A percentile compares a stretch with the other conserved stretches of the same genome.
Conservation (phyloP, 805 yeast genomes). For the Wickerhamomyces ciferrii region DNA sequence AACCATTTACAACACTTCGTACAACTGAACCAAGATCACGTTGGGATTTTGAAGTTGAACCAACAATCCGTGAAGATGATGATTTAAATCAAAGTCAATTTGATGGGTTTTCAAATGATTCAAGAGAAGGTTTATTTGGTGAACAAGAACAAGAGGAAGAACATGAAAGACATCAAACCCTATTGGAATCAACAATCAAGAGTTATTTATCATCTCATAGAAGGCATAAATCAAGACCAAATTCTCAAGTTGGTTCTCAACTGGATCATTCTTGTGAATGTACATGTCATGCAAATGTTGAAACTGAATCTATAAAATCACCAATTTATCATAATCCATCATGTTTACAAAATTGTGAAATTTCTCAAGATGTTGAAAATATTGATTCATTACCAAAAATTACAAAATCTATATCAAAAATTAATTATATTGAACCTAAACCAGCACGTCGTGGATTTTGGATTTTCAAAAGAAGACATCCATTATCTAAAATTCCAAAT, state of each 20-base stretch:
- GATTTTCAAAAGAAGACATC: slow-evolving; percentile 5
- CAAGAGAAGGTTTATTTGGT: not conserved
- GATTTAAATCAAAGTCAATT: slow-evolving; percentile 2
- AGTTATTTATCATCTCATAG: not conserved
- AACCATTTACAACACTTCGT: slow-evolving; percentile 32
- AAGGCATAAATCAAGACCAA: not conserved
- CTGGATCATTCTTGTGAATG: not conserved
- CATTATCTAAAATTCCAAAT: not conserved
- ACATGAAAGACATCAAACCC: not conserved
- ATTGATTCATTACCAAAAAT: not conserved
- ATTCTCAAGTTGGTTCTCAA: not conserved
- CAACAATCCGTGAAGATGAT: slow-evolving; percentile 18
- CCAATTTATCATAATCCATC: not conserved
- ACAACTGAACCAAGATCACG: slow-evolving; percentile 16
- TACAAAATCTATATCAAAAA: not conserved
- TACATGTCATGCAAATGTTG: not conserved
- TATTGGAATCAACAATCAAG: not conserved
- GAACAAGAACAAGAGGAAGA: not conserved
- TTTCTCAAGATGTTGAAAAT: not conserved
- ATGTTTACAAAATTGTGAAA: not conserved
- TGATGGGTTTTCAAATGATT: slow-evolving; percentile 3
- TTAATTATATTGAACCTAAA: slow-evolving; percentile 8
- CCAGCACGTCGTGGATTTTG: slow-evolving; percentile 6
- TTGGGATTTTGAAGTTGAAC: not conserved
- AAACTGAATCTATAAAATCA: not conserved